These are phyloP conservation scores for Microglena sp. DNA, from an alignment of 139 green algal genomes.

Conservation along the genomic window DNA sequence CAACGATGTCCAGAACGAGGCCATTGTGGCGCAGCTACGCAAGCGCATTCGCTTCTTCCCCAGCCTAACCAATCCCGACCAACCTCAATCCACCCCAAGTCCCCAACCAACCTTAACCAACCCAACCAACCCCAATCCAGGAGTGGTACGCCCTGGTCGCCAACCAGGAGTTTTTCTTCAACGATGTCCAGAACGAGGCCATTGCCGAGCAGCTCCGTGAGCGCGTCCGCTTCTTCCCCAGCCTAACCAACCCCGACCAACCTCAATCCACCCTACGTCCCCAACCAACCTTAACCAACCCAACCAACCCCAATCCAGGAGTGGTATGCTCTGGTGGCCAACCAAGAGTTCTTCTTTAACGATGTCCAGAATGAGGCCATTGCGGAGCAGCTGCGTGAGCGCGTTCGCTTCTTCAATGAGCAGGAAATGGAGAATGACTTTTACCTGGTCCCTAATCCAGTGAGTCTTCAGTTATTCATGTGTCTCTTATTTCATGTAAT, in stretches of 20 bases:
- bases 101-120: no score
- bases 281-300: no score
- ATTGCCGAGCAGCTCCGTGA: constrained; percentile 85
- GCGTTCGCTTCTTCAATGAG: constrained; percentile 56
- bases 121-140: no score
- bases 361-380: constrained; percentile 85
- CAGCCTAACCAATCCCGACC: no score
- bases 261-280: background rate
- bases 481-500: no score
- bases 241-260: no score
- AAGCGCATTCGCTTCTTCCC: constrained; percentile 63
- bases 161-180: constrained; percentile 77
- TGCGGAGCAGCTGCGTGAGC: constrained; percentile 82
- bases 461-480: no score
- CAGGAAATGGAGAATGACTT: constrained; percentile 55
- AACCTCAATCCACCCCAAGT: background rate
- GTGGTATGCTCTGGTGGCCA: constrained; percentile 69
- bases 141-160: constrained; percentile 69
- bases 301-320: no score
- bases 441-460: constrained; percentile 65
- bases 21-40: constrained; percentile 78
- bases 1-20: constrained; percentile 84
- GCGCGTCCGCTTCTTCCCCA: constrained; percentile 53
- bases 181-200: constrained; percentile 83
- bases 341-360: constrained; percentile 78